Base-by-base conservation (phyloP, 208 protist species). In the Trypanosoma rangeli region DNA sequence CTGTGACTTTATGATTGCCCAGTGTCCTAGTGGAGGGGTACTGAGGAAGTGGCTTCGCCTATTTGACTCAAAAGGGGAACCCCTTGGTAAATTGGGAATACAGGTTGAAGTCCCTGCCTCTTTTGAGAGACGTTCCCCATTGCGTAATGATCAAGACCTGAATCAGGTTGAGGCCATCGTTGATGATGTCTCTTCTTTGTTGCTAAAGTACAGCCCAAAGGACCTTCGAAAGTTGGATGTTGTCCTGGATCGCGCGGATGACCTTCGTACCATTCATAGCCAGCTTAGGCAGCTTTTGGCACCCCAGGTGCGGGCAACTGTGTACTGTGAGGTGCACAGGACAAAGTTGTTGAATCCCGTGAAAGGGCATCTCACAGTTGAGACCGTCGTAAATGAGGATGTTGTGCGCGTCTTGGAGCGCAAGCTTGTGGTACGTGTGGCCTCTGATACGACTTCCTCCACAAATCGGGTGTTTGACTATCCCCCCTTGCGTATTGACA, bases 101-200 rank as follows among this genome's bases (percentile, higher is more conserved):
- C 67, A 78, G 24, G 48, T 95, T 15, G 58, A 55, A 10, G 70
- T 90, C 60, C 88, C 81, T 9, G 33, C 68, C 29, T 33, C 74
- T 16, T 54, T 60, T 37, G 8, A 20, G 15, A 4, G 60, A 55
- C 10, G n/a, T 50, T 60, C 33, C 69, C 52, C 48, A 29, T 4
- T 42, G 15, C 28, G 20, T 15, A 1, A 4, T 1, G 28, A 33
- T 0, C 7, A 16, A 31, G 48, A 28, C 33, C 0, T 39, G 31
- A 8, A 48, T 42, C 55, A 71, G 22, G 26, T 76, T 20, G 85
- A 93, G 64, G 64, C 64, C 13, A 64, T 93, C 35, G 70, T 82
- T 55, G 86, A 93, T 81, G 90, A 95, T 67, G 28, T 95, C 44
- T 75, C 78, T 12, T 90, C 90, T 0, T 66, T 95, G 10, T 26